Evolutionary conservation across 352 stramenopile genomes (phyloP), one percentile per base, ranked within the genome.

Genomic region (Phytophthora podocarpi): DNA sequence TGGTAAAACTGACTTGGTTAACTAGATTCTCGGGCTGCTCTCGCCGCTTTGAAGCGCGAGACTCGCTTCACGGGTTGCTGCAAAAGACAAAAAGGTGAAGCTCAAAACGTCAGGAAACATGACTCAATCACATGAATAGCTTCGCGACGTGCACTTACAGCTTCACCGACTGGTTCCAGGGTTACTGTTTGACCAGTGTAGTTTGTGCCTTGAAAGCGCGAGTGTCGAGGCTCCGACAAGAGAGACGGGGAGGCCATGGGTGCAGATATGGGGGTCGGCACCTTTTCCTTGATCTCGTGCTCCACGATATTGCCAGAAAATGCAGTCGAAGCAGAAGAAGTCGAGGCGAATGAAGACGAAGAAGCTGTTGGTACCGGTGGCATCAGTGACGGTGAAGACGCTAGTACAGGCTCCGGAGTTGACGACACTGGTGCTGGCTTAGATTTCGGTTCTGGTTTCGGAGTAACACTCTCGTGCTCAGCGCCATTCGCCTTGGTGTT

Each of bases 41-140:
- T 74, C 7, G 85, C 69, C 3, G 80, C 82, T 80, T 88, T 87
- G 49, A 96, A 96, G 27, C 87, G 80, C 9, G 87, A 96, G 1
- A 96, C 87, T 27, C 87, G 83, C 61, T 93, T 89, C 32, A 93
- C 83, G 8, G 85, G 85, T 90, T 91, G 75, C 85, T 94, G 20
- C 11, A 49, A 28, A n/a, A 31, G 18, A n/a, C 7, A 35, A 37
- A 30, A 53, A 2, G 6, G 5, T 1, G 35, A 35, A 15, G 34
- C 20, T 59, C 7, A 56, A n/a, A 45, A 24, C 12, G 18, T 59
- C 23, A 64, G 7, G 1, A 41, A 60, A 4, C 4, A 28, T 24
- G 13, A 6, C 24, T 35, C 2, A 37, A 47, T 11, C 24, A 40
- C 39, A 51, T 12, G 36, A 53, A 35, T 23, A 20, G 1, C 10